phyloP scores from a whole-genome alignment of 2,329 filamentous ascomycete species.

The Fusarium zealandicum region DNA sequence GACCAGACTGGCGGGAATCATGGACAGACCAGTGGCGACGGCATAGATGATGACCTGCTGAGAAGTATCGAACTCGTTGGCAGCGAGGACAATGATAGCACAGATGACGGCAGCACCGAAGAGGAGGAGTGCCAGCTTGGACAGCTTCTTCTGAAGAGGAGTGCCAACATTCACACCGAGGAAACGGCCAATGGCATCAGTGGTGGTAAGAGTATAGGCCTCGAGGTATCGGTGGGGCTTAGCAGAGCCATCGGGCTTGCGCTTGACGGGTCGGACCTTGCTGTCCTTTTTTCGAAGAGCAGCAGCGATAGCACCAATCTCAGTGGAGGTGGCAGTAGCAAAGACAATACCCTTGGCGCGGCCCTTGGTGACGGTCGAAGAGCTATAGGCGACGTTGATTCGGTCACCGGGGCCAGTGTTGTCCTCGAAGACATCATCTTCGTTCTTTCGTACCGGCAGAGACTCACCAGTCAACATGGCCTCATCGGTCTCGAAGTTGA shows the following conservation, averaged over 20 bases:
- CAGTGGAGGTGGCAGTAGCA: slow-evolving; percentile 67
- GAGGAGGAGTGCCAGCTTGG: slow-evolving; percentile 70
- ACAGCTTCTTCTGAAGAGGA: slow-evolving; percentile 72
- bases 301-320: slow-evolving; percentile 67
- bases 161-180: slow-evolving; percentile 74
- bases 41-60: slow-evolving; percentile 67
- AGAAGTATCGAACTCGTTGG: slow-evolving; percentile 63
- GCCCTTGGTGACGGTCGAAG: slow-evolving; percentile 68
- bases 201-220: slow-evolving; percentile 57
- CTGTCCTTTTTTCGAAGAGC: slow-evolving; percentile 58
- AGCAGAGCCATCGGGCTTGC: slow-evolving; percentile 59
- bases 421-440: slow-evolving; percentile 51
- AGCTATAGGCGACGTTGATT: slow-evolving; percentile 68
- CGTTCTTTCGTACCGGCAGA: slow-evolving; percentile 63
- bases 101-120: slow-evolving; percentile 73
- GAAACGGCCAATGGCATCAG: slow-evolving; percentile 67
- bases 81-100: slow-evolving; percentile 72
- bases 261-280: slow-evolving; percentile 58
- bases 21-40: slow-evolving; percentile 56
- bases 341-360: slow-evolving; percentile 67
- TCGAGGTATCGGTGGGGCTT: slow-evolving; percentile 60
- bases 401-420: slow-evolving; percentile 60
- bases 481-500: slow-evolving; percentile 74
- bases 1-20: slow-evolving; percentile 59
- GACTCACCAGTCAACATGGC: slow-evolving; percentile 70